These are phyloP conservation scores for Ascoidea rubescens DNA, from an alignment of 805 yeast species.

Conservation along the genomic window DNA sequence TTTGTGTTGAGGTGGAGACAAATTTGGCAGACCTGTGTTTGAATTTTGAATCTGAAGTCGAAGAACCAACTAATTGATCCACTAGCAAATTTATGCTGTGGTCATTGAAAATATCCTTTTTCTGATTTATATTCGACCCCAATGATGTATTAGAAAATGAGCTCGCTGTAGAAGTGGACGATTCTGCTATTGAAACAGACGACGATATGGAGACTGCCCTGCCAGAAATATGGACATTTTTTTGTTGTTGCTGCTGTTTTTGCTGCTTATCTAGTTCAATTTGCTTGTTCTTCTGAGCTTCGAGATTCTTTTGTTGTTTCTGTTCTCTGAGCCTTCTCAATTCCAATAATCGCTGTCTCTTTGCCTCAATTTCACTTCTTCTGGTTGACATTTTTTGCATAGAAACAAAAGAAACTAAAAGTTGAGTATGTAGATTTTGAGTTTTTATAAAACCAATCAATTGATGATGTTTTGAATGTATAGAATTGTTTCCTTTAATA, in stretches of 20 bases:
- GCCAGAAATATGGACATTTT: neutral
- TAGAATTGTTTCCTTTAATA: no score
- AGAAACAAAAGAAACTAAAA: neutral
- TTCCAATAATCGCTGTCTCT: neutral
- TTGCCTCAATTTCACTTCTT: neutral
- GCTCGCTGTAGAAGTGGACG: no score
- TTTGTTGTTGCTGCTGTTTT: neutral
- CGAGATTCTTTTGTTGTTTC: neutral
- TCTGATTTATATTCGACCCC: no score
- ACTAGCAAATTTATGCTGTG: neutral
- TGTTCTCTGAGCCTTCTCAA: neutral
- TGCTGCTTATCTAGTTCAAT: neutral
- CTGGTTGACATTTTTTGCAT: neutral
- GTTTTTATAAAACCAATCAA: no score
- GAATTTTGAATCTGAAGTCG: neutral
- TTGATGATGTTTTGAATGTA: no score
- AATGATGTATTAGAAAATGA: no score
- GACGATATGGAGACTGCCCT: neutral
- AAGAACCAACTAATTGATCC: neutral
- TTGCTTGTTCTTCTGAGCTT: neutral
- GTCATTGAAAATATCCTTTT: neutral
- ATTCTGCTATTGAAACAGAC: no score
- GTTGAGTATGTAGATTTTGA: no score
- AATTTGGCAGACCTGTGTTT: neutral
- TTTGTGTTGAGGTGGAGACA: no score